phyloP scores from a whole-genome alignment of 164 flowering plant species.

The Stephania yunnanensis region DNA sequence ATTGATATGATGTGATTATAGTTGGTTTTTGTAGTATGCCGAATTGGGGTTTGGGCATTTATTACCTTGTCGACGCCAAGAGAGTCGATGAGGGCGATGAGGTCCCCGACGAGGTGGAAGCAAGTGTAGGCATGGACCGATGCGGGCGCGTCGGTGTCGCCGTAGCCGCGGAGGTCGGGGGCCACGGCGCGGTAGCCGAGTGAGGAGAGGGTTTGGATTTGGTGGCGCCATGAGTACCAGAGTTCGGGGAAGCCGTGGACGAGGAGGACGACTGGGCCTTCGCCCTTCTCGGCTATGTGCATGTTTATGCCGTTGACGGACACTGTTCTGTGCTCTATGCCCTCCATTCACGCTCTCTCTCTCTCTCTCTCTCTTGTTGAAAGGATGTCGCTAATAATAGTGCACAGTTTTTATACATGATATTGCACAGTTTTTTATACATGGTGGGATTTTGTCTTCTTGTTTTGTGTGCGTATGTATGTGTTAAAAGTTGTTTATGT shows the following conservation, averaged over 20 bases:
- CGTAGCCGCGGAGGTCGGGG: constrained; percentile 74
- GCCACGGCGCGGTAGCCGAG: constrained; percentile 58
- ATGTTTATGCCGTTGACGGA: constrained; percentile 44
- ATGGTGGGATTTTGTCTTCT: no score
- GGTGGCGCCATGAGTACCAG: constrained; percentile 67
- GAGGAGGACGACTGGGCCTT: constrained; percentile 45
- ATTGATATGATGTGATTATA: no score
- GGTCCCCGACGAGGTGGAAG: constrained; percentile 59
- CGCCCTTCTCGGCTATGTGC: constrained; percentile 48
- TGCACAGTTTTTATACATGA: no score
- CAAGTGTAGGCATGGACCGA: constrained; percentile 35
- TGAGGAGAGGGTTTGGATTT: constrained; percentile 35
- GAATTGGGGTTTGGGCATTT: not conserved
- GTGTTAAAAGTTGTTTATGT: no score
- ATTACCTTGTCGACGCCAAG: constrained; percentile 37
- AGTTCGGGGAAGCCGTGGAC: constrained; percentile 60
- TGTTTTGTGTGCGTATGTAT: no score
- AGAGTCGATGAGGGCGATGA: constrained; percentile 47
- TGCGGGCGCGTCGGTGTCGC: constrained; percentile 65
- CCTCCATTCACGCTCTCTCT: constrained; percentile 18
- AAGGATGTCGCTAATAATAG: no score
- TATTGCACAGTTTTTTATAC: no score
- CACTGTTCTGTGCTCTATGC: constrained; percentile 32
- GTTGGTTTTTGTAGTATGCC: no score
- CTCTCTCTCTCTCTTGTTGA: not conserved